These are phyloP conservation scores for Pyrenula massariospora DNA, from an alignment of 495 filamentous ascomycete species.

Conservation along the genomic window DNA sequence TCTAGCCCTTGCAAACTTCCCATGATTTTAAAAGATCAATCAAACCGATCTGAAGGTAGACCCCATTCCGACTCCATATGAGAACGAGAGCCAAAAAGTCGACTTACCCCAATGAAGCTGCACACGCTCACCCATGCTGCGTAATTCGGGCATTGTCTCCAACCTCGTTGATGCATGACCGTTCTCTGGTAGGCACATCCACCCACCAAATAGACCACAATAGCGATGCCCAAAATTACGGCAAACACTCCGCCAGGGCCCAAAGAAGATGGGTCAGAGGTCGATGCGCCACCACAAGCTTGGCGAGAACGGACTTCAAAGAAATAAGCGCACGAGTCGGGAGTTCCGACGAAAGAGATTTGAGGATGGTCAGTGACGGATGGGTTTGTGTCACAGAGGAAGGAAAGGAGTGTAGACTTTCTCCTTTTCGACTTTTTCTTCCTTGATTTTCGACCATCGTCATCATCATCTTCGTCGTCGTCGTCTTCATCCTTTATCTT, in stretches of 20 bases:
- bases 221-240: slow-evolving; percentile 76
- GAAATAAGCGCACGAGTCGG: slow-evolving; percentile 89
- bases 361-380: slow-evolving; percentile 44
- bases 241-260: slow-evolving; percentile 85
- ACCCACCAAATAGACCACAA: slow-evolving; percentile 80
- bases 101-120: slow-evolving; percentile 69
- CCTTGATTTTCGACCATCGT: slow-evolving; percentile 20
- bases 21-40: background rate
- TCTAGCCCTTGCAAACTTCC: too few relatives aligned
- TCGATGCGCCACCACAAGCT: slow-evolving; percentile 63
- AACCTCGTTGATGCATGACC: slow-evolving; percentile 89
- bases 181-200: slow-evolving; percentile 92
- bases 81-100: background rate
- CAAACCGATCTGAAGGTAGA: background rate
- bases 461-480: slow-evolving; percentile 18
- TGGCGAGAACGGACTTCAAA: slow-evolving; percentile 86
- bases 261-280: slow-evolving; percentile 51
- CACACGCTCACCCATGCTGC: slow-evolving; percentile 82
- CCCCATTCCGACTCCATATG: background rate
- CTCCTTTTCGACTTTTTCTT: slow-evolving; percentile 34
- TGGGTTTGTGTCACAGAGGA: slow-evolving; percentile 79
- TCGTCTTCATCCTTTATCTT: slow-evolving; percentile 10
- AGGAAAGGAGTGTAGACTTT: slow-evolving; percentile 83
- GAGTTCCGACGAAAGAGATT: slow-evolving; percentile 70
- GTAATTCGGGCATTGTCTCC: slow-evolving; percentile 93